Conservation (phyloP, 441 rosid species). For the Euphorbia celastroides region DNA sequence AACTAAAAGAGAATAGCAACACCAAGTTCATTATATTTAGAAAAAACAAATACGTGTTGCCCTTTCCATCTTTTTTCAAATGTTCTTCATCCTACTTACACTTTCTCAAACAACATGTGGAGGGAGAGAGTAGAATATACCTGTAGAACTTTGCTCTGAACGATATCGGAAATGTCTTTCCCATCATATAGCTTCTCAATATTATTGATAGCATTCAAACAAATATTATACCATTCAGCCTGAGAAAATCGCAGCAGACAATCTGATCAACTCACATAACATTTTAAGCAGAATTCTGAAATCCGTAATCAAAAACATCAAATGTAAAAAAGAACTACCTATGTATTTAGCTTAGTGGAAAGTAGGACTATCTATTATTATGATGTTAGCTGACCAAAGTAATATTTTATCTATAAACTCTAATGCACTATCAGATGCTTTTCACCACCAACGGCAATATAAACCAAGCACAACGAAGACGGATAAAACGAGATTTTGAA, state of each 20-base stretch:
- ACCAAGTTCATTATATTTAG: constrained; percentile 6
- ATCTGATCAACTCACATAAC: not conserved
- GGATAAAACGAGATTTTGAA: not conserved
- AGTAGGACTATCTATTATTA: not conserved
- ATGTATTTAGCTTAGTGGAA: not conserved
- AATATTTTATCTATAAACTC: not conserved
- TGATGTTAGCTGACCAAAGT: not conserved
- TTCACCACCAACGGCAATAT: not conserved
- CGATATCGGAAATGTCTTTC: constrained; percentile 61
- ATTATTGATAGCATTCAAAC: constrained; percentile 62
- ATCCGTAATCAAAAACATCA: constrained; percentile 4
- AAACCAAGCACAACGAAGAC: not conserved
- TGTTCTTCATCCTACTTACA: not conserved
- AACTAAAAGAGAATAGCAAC: constrained; percentile 36
- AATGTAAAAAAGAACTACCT: not conserved
- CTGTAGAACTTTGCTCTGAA: constrained; percentile 73
- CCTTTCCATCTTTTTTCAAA: not conserved
- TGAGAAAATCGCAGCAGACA: constrained; percentile 18
- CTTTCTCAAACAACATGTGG: not conserved
- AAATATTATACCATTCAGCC: constrained; percentile 87
- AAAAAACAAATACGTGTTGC: not conserved
- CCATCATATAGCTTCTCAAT: constrained; percentile 65
- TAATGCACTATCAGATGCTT: not conserved
- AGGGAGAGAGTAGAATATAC: constrained; percentile 32
- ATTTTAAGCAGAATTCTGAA: not conserved